Evolutionary conservation across 345 rosid species (phyloP).

Genomic region (Corymbia maculata): DNA sequence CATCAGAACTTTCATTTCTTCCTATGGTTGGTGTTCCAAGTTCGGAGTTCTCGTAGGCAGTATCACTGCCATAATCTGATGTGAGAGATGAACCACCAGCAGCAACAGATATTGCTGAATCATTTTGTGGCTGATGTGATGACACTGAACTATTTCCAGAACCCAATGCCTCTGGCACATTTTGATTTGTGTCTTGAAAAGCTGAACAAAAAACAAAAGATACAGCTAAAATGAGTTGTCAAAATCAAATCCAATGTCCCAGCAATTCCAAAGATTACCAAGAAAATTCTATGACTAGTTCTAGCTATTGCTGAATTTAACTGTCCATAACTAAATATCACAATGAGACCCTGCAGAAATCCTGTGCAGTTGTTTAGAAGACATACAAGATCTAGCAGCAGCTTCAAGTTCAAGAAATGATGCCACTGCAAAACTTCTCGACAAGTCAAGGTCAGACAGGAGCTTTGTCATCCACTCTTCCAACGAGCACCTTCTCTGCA

Average conservation of each 20-base stretch:
- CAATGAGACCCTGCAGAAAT: not conserved
- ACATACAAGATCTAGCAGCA: slow-evolving; percentile 96
- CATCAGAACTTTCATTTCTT: slow-evolving; percentile 59
- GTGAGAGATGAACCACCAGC: slow-evolving; percentile 64
- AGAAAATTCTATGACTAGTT: not conserved
- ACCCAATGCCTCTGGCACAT: slow-evolving; percentile 36
- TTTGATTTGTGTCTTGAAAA: slow-evolving; percentile 68
- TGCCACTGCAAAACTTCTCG: slow-evolving; percentile 83
- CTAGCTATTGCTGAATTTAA: not conserved
- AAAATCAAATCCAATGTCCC: not conserved
- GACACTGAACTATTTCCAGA: slow-evolving; percentile 27
- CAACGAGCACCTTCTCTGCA: slow-evolving; percentile 91
- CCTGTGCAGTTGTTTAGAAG: not conserved
- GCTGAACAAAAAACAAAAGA: slow-evolving; percentile 38
- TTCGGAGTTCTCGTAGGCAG: slow-evolving; percentile 89
- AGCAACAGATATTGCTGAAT: slow-evolving; percentile 40
- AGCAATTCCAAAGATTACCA: not conserved
- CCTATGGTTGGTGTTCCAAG: slow-evolving; percentile 72
- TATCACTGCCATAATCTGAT: slow-evolving; percentile 95
- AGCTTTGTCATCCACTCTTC: slow-evolving; percentile 98
- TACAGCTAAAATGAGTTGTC: not conserved
- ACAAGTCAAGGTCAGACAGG: slow-evolving; percentile 86
- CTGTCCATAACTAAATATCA: not conserved
- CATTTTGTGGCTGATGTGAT: slow-evolving; percentile 31
- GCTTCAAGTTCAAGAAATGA: slow-evolving; percentile 98